Evolutionary conservation across 2,329 filamentous ascomycete genomes (phyloP).

Genomic region (Trichothecium roseum): DNA sequence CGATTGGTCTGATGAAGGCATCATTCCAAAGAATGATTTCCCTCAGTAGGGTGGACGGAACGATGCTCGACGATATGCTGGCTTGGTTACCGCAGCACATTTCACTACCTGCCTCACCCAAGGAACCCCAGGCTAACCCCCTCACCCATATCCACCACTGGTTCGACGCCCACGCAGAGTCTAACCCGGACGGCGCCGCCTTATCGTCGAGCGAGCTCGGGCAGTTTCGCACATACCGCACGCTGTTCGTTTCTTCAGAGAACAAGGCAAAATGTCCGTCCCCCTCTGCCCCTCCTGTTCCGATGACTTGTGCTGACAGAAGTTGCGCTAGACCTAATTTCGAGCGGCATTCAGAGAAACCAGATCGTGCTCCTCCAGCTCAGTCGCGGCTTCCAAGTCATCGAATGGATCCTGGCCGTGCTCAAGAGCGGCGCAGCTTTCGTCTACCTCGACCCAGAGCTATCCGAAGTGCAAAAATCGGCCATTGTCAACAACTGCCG

Average conservation of each 20-base stretch:
- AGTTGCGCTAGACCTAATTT: no score
- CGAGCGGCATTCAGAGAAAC: background rate
- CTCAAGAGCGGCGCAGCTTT: conserved; percentile 6
- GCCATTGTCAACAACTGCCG: conserved; percentile 4
- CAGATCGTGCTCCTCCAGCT: conserved; percentile 2
- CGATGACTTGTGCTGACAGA: background rate
- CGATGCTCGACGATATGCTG: conserved; percentile 4
- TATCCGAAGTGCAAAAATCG: conserved; percentile 1
- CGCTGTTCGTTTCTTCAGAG: conserved; percentile 3
- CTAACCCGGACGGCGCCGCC: background rate
- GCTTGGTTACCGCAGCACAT: conserved; percentile 4
- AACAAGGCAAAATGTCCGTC: conserved; percentile 3
- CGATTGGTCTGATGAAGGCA: conserved; percentile 2
- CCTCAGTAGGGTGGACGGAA: conserved; percentile 1
- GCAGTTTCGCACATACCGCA: conserved; percentile 3
- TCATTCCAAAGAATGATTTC: conserved; percentile 1
- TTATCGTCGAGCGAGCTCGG: conserved; percentile 1
- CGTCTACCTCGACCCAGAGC: conserved; percentile 4
- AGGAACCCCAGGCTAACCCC: conserved; percentile 1
- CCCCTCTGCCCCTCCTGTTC: no score
- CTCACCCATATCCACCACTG: conserved; percentile 5
- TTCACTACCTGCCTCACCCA: background rate
- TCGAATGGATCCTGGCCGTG: conserved; percentile 5
- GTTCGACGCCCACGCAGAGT: conserved; percentile 5
- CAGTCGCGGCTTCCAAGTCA: conserved; percentile 2